These are phyloP conservation scores for Malbranchea zuffiana DNA, from an alignment of 2,329 filamentous ascomycete genomes.

Conservation along the genomic window DNA sequence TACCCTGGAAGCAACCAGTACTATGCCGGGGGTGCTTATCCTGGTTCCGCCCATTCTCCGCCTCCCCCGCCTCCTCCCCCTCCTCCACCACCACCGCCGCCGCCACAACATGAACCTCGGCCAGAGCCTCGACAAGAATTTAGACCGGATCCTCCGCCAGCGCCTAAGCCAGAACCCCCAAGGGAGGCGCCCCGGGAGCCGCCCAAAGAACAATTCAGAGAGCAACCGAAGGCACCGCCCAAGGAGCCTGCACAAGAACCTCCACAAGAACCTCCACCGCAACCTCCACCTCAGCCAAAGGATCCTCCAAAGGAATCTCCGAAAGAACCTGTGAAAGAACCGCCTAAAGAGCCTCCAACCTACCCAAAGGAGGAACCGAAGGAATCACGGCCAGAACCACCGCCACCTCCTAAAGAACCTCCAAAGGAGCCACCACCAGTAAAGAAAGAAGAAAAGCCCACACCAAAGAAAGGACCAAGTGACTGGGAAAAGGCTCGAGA, in stretches of 20 bases:
- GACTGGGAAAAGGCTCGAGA: slow-evolving; percentile 24
- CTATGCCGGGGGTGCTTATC: slow-evolving; percentile 5
- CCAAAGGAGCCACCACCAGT: slow-evolving; percentile 7
- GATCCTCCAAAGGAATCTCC: neutral
- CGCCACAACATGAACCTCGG: slow-evolving; percentile 6
- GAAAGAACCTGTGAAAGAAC: neutral
- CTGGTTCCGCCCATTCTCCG: slow-evolving; percentile 2
- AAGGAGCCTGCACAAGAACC: neutral
- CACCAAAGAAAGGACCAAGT: slow-evolving; percentile 21
- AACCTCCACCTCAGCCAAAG: neutral
- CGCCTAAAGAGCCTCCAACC: slow-evolving; percentile 1
- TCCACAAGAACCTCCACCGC: neutral
- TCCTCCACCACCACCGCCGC: slow-evolving; percentile 2
- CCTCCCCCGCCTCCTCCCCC: slow-evolving; percentile 12
- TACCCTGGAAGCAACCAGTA: slow-evolving; percentile 13
- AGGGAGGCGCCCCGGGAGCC: neutral
- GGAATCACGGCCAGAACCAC: slow-evolving; percentile 1
- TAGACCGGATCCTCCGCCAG: slow-evolving; percentile 2
- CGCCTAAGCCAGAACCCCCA: slow-evolving; percentile 6
- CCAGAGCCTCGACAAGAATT: slow-evolving; percentile 5
- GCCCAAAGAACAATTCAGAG: no score
- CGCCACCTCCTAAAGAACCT: slow-evolving; percentile 3
- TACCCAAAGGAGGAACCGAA: slow-evolving; percentile 15
- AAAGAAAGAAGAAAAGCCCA: slow-evolving; percentile 19
- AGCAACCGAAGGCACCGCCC: no score